phyloP scores from a whole-genome alignment of 345 rosid genomes.

The Dovyalis caffra region DNA sequence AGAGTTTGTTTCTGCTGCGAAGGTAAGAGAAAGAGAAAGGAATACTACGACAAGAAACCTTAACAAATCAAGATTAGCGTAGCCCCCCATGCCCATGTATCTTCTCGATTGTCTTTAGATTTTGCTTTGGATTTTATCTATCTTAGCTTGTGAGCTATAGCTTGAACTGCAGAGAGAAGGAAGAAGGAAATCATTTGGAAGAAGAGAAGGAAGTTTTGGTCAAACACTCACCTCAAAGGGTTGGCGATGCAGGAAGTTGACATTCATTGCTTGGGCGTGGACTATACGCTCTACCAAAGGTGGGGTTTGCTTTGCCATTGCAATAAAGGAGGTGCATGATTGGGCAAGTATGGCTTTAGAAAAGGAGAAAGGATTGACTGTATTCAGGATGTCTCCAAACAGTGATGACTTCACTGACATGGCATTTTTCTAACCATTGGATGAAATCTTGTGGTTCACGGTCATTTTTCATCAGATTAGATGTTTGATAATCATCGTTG shows the following conservation, averaged over 20 bases:
- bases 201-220: background rate
- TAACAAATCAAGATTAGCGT: background rate
- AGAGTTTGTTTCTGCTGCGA: background rate
- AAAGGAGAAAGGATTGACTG: background rate
- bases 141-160: background rate
- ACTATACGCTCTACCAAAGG: background rate
- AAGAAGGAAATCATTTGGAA: background rate
- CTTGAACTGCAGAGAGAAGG: background rate
- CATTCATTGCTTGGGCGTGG: background rate
- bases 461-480: too few relatives aligned
- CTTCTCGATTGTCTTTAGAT: too few relatives aligned
- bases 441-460: background rate
- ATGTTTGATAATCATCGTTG: too few relatives aligned
- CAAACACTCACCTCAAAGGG: background rate
- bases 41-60: slow-evolving; percentile 12
- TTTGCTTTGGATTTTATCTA: background rate
- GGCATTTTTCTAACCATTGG: background rate
- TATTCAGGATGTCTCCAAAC: background rate
- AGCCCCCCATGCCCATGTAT: background rate
- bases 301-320: background rate
- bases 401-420: background rate
- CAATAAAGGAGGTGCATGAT: too few relatives aligned
- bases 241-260: background rate
- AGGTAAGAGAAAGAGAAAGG: slow-evolving; percentile 11
- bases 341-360: background rate